Base-by-base conservation (phyloP, 2,329 filamentous ascomycete genomes). In the Cladophialophora psammophila region DNA sequence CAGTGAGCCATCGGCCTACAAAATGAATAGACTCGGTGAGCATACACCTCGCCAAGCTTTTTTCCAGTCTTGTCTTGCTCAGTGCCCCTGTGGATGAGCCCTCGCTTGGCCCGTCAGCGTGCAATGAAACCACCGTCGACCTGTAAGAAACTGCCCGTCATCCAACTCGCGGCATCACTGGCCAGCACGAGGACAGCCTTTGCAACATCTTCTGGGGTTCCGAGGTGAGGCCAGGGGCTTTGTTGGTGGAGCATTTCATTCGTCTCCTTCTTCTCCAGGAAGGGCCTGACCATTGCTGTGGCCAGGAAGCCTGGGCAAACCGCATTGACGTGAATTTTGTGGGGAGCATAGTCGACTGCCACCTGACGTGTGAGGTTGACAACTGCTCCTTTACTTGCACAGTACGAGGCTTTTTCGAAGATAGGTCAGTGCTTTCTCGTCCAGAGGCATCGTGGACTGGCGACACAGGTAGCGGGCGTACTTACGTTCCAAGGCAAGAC, bases 351-450 rank as follows among this genome's bases (percentile, higher is more conserved):
- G 57, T 82, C 79, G 12, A 81, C 63, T 2, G 80, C 80, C 13
- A 81, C 74, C 57, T 78, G 75, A 59, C 79, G 80, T 4, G 82
- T 84, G 50, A 85, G 75, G 31, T 78, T 74, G 7, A 79, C 73
- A 7, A 83, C 81, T 0, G 81, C 82, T 3, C 80, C 80, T 68
- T 85, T 85, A 38, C 77, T 80, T 1, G 81, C 80, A 60, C 78
- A 80, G 69, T 85, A 85, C n/a, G 65, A 48, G 15, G 61, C 60
- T 57, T 10, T 26, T 26, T 40, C 20, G 15, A 20, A n/a, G 10
- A 52, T 13, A 35, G 31, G 32, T 60, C 57, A 60, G 38, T 32
- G 1, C 26, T 34, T 18, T 15, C 15, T 15, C 38, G 10, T 40
- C 38, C 4, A 12, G 38, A n/a, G 48, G 2, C 5, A 3, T n/a